These are phyloP conservation scores for Tephrocybe rancida DNA, from an alignment of 768 basidiomycete genomes.

Conservation along the genomic window DNA sequence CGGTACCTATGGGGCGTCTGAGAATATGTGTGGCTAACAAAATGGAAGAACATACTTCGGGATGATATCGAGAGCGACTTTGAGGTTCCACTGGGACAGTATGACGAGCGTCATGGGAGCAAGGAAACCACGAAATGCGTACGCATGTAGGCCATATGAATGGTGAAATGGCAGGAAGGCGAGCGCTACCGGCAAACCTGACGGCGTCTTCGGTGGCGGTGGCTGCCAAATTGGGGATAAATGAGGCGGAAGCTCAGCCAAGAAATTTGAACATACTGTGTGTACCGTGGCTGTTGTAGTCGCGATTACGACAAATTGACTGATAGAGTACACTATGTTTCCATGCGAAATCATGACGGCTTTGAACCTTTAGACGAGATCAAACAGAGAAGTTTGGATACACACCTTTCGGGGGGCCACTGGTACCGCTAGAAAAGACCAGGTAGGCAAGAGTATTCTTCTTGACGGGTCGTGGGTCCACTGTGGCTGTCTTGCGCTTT, in stretches of 20 bases:
- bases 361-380: slow-evolving; percentile 28
- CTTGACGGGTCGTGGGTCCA: slow-evolving; percentile 12
- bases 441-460: slow-evolving; percentile 24
- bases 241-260: neutral
- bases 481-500: slow-evolving; percentile 15
- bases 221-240: slow-evolving; percentile 29
- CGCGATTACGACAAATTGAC: slow-evolving; percentile 35
- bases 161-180: slow-evolving; percentile 73
- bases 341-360: slow-evolving; percentile 78
- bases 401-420: slow-evolving; percentile 25
- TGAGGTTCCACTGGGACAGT: slow-evolving; percentile 62
- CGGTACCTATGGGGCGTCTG: slow-evolving; percentile 44
- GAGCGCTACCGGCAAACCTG: slow-evolving; percentile 49
- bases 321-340: slow-evolving; percentile 51
- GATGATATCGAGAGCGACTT: slow-evolving; percentile 52
- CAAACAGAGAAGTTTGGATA: neutral
- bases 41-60: slow-evolving; percentile 51
- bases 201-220: slow-evolving; percentile 39
- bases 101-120: slow-evolving; percentile 51
- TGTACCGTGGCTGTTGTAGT: slow-evolving; percentile 34
- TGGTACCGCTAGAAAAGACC: slow-evolving; percentile 26
- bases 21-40: neutral
- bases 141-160: slow-evolving; percentile 59
- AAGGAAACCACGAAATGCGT: slow-evolving; percentile 50
- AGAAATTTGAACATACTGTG: slow-evolving; percentile 33